A percentile compares a stretch with the other conserved stretches of the same genome.
Evolutionary conservation across 345 rosid species (phyloP).

Genomic region (Geranium rotundifolium): DNA sequence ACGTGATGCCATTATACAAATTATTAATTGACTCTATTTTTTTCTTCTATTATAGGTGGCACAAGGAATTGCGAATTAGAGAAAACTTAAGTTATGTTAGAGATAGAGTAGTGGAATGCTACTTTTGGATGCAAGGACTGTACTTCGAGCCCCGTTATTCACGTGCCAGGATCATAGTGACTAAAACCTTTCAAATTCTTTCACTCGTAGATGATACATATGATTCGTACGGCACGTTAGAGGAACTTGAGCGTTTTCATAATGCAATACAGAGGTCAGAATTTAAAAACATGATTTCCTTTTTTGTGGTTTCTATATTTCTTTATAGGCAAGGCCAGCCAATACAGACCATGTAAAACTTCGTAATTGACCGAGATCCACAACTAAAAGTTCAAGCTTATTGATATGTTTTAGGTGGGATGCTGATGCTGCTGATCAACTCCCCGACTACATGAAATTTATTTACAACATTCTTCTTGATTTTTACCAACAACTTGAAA

Average conservation of each 20-base stretch:
- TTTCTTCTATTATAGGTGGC: conserved; percentile 1
- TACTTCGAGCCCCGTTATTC: neutral
- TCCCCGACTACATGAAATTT: conserved; percentile 8
- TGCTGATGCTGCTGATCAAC: neutral
- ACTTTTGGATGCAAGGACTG: neutral
- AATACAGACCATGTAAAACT: too few relatives aligned
- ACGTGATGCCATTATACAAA: too few relatives aligned
- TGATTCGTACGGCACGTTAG: conserved; percentile 4
- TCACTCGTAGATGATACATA: conserved; percentile 3
- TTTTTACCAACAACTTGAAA: neutral
- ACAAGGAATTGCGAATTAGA: neutral
- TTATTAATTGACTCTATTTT: too few relatives aligned
- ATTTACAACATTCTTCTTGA: neutral
- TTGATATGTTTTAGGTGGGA: conserved; percentile 3
- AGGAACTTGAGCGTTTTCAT: neutral
- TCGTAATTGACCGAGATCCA: too few relatives aligned
- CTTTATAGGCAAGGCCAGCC: too few relatives aligned
- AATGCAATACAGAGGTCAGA: conserved; percentile 1
- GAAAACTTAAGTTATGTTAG: neutral
- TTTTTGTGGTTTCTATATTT: too few relatives aligned
- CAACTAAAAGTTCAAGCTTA: too few relatives aligned
- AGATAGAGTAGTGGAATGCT: neutral
- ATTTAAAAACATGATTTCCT: too few relatives aligned
- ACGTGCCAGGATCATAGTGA: neutral
- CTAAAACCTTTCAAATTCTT: neutral